Conservation (phyloP, 345 rosid genomes). For the Ailanthus altissimus region DNA sequence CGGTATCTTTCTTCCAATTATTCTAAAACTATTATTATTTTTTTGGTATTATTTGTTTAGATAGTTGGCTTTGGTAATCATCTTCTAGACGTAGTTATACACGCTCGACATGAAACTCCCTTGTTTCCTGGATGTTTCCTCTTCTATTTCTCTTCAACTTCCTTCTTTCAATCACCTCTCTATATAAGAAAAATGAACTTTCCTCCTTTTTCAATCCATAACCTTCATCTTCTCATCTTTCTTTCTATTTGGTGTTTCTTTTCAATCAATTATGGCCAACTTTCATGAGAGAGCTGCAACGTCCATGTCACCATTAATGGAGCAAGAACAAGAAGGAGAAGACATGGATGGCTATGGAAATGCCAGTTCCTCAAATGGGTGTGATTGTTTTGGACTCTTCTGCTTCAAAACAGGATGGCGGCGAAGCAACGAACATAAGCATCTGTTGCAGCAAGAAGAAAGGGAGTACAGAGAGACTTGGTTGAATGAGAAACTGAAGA, state of each 20-base stretch:
- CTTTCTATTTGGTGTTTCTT: background rate
- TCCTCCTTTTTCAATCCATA: background rate
- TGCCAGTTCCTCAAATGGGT: constrained; percentile 20
- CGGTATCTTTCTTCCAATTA: too few species aligned
- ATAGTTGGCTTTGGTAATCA: too few species aligned
- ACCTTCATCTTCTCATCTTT: background rate
- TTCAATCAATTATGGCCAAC: constrained; percentile 6
- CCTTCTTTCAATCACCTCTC: background rate
- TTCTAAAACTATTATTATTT: too few species aligned
- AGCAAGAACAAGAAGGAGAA: constrained; percentile 32
- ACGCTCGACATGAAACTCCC: background rate
- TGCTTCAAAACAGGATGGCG: constrained; percentile 29
- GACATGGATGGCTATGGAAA: constrained; percentile 24
- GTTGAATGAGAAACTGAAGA: constrained; percentile 39
- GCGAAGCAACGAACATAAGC: background rate
- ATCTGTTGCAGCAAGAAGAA: constrained; percentile 19
- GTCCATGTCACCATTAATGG: constrained; percentile 32
- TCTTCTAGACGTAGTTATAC: background rate
- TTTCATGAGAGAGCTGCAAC: constrained; percentile 11
- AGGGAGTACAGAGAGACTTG: constrained; percentile 30
- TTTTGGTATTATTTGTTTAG: too few species aligned
- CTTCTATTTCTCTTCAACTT: background rate
- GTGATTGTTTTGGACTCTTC: constrained; percentile 40
- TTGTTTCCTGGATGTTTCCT: constrained; percentile 6
- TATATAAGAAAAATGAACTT: background rate